These are phyloP conservation scores for Penicillium simplicissimum DNA, from an alignment of 495 filamentous ascomycete species.

Conservation along the genomic window DNA sequence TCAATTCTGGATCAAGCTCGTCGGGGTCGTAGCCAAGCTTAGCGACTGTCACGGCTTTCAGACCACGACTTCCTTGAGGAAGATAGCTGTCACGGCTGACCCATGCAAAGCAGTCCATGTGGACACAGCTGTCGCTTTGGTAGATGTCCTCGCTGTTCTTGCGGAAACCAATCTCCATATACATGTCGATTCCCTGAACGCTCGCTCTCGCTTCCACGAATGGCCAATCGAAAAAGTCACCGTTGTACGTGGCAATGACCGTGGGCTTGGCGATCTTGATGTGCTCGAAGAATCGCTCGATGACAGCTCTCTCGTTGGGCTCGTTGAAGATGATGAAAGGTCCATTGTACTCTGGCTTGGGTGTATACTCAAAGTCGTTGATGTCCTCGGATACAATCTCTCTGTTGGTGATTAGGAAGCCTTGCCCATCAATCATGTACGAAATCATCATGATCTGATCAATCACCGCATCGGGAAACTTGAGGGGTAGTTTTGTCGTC, in stretches of 20 bases:
- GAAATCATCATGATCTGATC: constrained; percentile 99
- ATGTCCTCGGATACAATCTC: constrained; percentile 99
- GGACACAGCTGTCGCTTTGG: constrained; percentile 89
- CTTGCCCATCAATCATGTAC: constrained; percentile 99
- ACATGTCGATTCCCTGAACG: constrained; percentile 98
- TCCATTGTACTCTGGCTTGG: constrained; percentile 92
- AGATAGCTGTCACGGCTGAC: constrained; percentile 98
- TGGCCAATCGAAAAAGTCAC: constrained; percentile 99
- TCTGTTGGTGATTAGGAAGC: constrained; percentile 96
- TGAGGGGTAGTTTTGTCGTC: constrained; percentile 92
- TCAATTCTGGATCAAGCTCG: constrained; percentile 95
- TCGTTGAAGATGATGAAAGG: constrained; percentile 98
- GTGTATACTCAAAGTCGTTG: constrained; percentile 96
- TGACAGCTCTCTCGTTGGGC: constrained; percentile 80
- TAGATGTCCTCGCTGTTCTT: constrained; percentile 96
- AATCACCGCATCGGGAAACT: constrained; percentile 94
- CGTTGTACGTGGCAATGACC: constrained; percentile 99
- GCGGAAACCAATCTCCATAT: constrained; percentile 93
- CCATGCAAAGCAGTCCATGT: constrained; percentile 99
- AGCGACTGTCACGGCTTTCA: constrained; percentile 96
- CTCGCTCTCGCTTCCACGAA: constrained; percentile 94
- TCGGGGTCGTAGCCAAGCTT: constrained; percentile 99
- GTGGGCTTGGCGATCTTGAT: constrained; percentile 94
- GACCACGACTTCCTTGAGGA: constrained; percentile 92
- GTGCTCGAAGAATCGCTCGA: constrained; percentile 93